Percentiles rank a stretch among this genome's conserved stretches.
These are phyloP conservation scores for Amauroascus verrucosus DNA, from an alignment of 2,329 filamentous ascomycete genomes.

Conservation along the genomic window DNA sequence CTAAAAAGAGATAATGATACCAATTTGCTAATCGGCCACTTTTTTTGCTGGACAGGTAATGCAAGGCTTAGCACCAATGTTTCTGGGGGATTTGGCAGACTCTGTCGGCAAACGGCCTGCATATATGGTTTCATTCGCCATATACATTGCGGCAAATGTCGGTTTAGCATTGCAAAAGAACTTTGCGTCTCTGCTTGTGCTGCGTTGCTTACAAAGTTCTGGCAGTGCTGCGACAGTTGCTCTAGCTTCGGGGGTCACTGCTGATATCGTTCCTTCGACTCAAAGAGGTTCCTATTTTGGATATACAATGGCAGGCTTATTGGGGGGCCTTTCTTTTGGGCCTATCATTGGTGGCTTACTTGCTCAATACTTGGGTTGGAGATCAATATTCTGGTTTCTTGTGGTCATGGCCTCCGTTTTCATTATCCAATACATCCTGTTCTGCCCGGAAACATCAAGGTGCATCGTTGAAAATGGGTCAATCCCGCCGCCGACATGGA, in stretches of 20 bases:
- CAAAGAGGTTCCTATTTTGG: too few relatives aligned
- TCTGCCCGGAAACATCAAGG: too few relatives aligned
- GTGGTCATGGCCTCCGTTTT: too few relatives aligned
- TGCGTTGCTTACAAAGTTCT: conserved; percentile 53
- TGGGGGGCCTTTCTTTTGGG: too few relatives aligned
- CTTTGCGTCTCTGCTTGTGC: conserved; percentile 49
- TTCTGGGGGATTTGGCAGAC: conserved; percentile 55
- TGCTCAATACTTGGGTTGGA: too few relatives aligned
- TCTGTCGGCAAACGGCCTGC: conserved; percentile 51
- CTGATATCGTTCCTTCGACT: conserved; percentile 57
- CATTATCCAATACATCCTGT: too few relatives aligned
- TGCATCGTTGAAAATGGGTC: too few relatives aligned
- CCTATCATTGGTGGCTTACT: too few relatives aligned
- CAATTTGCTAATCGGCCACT: conserved; percentile 19
- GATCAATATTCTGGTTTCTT: too few relatives aligned
- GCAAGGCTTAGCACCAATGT: conserved; percentile 51
- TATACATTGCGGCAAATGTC: conserved; percentile 51
- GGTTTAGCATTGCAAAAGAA: conserved; percentile 49
- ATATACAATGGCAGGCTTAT: too few relatives aligned
- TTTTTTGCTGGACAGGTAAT: conserved; percentile 36
- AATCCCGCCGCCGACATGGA: too few relatives aligned
- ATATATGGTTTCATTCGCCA: conserved; percentile 47
- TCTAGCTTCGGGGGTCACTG: conserved; percentile 59
- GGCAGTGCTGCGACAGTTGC: conserved; percentile 62
- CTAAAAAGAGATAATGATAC: too few relatives aligned